Conservation (phyloP, 331 rosid species). For the Erythrophleum ivorense region DNA sequence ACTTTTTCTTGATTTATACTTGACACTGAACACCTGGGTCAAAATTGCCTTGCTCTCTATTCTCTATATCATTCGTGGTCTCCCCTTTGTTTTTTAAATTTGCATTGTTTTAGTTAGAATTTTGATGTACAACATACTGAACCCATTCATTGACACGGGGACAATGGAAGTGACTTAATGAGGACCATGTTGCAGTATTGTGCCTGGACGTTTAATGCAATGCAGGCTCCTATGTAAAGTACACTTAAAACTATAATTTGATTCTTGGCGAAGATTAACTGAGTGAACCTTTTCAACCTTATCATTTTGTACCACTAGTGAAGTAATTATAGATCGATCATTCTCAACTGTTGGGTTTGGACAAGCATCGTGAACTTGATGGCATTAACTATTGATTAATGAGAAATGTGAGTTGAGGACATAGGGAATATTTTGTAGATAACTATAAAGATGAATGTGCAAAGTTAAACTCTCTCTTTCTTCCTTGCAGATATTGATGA, state of each 20-base stretch:
- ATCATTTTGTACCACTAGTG: not conserved
- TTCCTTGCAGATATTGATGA: slow-evolving; percentile 72
- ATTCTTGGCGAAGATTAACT: not conserved
- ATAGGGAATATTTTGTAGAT: slow-evolving; percentile 11
- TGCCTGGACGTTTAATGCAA: slow-evolving; percentile 8
- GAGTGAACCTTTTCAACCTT: not conserved
- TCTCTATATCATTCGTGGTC: not conserved
- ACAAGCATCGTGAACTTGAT: slow-evolving; percentile 24
- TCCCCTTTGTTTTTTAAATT: slow-evolving; percentile 10
- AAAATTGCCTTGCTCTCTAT: slow-evolving; percentile 14
- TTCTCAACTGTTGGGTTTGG: slow-evolving; percentile 23
- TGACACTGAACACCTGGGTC: slow-evolving; percentile 5
- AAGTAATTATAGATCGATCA: slow-evolving; percentile 15
- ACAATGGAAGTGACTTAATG: not conserved
- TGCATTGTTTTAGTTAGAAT: slow-evolving; percentile 16
- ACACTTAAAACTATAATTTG: slow-evolving; percentile 17
- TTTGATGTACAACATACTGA: not conserved
- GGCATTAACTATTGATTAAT: not conserved
- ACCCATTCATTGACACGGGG: not conserved
- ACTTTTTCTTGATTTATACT: not conserved
- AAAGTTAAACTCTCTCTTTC: slow-evolving; percentile 31
- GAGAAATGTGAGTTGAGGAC: not conserved
- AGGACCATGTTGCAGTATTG: not conserved
- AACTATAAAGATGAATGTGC: not conserved
- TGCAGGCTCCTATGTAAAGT: not conserved